Evolutionary conservation across 192 early-diverging fungal species (phyloP).

Genomic region (Coemansia erecta): DNA sequence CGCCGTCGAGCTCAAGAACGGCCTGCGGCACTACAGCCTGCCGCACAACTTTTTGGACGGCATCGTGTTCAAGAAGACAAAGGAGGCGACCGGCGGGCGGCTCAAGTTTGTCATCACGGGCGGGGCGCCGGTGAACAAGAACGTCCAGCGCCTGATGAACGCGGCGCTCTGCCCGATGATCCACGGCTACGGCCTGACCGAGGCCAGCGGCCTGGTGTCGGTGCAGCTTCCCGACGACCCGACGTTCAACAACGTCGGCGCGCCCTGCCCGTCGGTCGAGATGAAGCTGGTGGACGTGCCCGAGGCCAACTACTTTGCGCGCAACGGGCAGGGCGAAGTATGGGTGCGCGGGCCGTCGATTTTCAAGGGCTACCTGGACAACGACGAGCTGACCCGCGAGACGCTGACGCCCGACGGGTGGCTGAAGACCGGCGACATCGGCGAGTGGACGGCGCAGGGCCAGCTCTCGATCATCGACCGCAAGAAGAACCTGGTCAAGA

Average conservation of each 20-base stretch:
- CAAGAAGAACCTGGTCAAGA: constrained; percentile 92
- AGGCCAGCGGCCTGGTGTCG: constrained; percentile 71
- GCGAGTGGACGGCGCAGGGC: constrained; percentile 75
- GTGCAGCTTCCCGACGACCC: constrained; percentile 64
- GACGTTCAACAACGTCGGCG: constrained; percentile 65
- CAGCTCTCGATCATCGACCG: constrained; percentile 85
- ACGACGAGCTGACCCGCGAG: constrained; percentile 63
- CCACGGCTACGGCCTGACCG: constrained; percentile 86
- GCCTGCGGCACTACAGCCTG: constrained; percentile 45
- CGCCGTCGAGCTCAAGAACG: constrained; percentile 70
- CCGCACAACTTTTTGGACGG: constrained; percentile 69
- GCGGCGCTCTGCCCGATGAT: constrained; percentile 76
- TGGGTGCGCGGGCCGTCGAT: constrained; percentile 80
- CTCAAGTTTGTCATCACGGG: constrained; percentile 78
- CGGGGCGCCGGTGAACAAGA: constrained; percentile 82
- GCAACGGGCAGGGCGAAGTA: constrained; percentile 73
- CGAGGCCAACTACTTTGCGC: constrained; percentile 64
- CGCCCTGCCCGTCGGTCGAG: constrained; percentile 72
- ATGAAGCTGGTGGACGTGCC: constrained; percentile 78
- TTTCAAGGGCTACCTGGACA: constrained; percentile 81
- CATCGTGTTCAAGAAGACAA: constrained; percentile 84
- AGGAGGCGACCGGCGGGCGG: constrained; percentile 81
- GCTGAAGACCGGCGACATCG: constrained; percentile 90
- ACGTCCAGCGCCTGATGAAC: constrained; percentile 83
- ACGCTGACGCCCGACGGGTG: constrained; percentile 75